These are phyloP conservation scores for Lumnitzera racemosa DNA, from an alignment of 345 rosid species.

Conservation along the genomic window DNA sequence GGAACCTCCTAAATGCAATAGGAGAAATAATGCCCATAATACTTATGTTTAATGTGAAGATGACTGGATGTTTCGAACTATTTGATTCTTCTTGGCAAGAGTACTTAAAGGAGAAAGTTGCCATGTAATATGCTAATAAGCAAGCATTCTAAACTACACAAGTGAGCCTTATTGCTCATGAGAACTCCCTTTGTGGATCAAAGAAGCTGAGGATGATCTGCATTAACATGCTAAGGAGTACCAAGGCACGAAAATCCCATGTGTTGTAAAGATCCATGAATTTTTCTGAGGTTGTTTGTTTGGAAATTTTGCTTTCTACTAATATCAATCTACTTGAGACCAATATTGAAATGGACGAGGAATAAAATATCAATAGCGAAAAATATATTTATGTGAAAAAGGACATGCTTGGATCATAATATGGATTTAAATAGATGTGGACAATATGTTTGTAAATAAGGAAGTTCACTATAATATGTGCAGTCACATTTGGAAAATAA, in stretches of 20 bases:
- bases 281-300: no score
- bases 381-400: no score
- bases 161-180: background rate
- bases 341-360: no score
- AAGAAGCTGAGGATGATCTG: background rate
- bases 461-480: no score
- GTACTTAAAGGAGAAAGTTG: background rate
- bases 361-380: no score
- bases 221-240: background rate
- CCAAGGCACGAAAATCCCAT: background rate
- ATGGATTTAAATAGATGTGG: no score
- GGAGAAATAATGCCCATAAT: constrained; percentile 8
- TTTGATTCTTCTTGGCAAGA: background rate
- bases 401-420: no score
- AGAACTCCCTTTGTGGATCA: background rate
- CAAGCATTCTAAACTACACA: background rate
- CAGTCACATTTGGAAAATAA: no score
- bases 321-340: no score
- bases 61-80: background rate
- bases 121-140: constrained; percentile 2
- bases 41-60: background rate
- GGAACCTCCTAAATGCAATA: constrained; percentile 7
- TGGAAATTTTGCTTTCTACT: no score
- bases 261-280: background rate
- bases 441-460: no score